Conservation (phyloP, 176 grass and related monocot genomes). For the Musa acuminata region DNA sequence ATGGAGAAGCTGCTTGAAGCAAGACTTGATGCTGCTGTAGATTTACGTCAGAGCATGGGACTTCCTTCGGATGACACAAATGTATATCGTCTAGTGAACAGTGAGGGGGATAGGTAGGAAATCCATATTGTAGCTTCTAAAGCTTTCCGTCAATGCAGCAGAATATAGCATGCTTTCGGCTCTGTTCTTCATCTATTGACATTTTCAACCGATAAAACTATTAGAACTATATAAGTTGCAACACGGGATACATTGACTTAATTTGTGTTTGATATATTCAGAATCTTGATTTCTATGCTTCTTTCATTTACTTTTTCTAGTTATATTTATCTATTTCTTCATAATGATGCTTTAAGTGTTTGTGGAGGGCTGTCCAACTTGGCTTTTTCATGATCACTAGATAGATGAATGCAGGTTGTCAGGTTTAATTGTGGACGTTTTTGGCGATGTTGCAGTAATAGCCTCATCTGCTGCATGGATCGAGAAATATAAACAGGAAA, state of each 20-base stretch:
- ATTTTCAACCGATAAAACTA: not conserved
- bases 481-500: constrained; percentile 89
- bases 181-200: not conserved
- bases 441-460: constrained; percentile 72
- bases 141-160: not conserved
- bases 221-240: not conserved
- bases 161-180: not conserved
- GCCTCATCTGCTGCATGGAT: constrained; percentile 99
- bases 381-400: not conserved
- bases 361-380: too few species aligned
- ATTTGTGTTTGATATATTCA: too few species aligned
- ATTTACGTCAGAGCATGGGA: constrained; percentile 48
- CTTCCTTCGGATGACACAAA: constrained; percentile 71
- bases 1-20: constrained; percentile 84
- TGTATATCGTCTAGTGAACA: constrained; percentile 87
- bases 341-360: too few species aligned
- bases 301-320: not conserved
- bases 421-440: constrained; percentile 88
- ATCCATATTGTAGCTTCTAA: not conserved
- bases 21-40: constrained; percentile 59
- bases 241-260: too few species aligned
- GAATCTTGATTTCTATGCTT: not conserved
- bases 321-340: too few species aligned
- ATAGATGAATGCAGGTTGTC: constrained; percentile 57
- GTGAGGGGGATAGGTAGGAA: constrained; percentile 85